phyloP scores from a whole-genome alignment of 2,329 filamentous ascomycete species.

The Zymoseptoria brevis region DNA sequence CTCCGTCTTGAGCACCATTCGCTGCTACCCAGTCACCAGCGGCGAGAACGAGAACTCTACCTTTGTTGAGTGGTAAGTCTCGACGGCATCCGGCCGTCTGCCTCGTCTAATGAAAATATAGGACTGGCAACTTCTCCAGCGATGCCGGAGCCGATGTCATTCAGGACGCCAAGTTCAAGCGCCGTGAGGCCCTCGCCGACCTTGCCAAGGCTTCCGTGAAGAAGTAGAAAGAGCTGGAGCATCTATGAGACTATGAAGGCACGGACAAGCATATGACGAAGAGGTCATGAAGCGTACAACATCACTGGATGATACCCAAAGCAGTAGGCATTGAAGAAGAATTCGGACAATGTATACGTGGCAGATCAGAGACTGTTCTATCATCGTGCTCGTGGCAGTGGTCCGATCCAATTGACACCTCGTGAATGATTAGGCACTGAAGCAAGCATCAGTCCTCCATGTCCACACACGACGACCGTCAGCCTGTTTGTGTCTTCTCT shows the following conservation, averaged over 20 bases:
- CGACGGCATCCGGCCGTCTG: not conserved
- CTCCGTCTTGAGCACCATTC: conserved; percentile 58
- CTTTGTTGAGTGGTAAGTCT: conserved; percentile 53
- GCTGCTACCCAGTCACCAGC: conserved; percentile 57
- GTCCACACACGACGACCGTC: too few species aligned
- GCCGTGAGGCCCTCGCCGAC: conserved; percentile 61
- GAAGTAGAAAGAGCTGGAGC: conserved; percentile 14
- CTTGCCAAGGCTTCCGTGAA: conserved; percentile 42
- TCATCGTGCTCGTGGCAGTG: too few species aligned
- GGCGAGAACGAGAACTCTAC: conserved; percentile 57
- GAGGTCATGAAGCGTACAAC: not conserved
- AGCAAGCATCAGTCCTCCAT: too few species aligned
- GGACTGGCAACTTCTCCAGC: conserved; percentile 56
- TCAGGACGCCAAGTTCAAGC: conserved; percentile 69
- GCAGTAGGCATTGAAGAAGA: not conserved
- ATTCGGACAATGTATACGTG: not conserved
- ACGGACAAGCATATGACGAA: not conserved
- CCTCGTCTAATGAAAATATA: not conserved
- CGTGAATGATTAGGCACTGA: too few species aligned
- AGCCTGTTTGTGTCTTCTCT: too few species aligned
- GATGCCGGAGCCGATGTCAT: conserved; percentile 65
- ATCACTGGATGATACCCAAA: conserved; percentile 1
- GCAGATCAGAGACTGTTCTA: not conserved
- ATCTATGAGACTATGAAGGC: not conserved
- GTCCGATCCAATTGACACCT: too few species aligned